Conservation (phyloP, 2,329 filamentous ascomycete species). For the Pseudonectria buxi region DNA sequence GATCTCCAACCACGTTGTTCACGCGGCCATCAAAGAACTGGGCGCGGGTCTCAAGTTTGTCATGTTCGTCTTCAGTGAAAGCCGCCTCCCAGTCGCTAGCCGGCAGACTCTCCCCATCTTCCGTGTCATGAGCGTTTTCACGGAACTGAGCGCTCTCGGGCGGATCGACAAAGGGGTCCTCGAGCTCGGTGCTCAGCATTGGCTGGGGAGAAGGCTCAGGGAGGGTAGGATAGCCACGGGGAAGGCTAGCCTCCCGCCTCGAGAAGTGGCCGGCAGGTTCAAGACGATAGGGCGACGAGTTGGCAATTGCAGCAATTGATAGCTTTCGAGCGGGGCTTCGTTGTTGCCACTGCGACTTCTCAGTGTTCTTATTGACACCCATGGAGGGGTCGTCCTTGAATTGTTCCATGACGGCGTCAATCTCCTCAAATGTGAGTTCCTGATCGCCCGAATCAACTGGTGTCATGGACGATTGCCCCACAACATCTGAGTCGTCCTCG, state of each 20-base stretch:
- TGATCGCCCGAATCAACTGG: conserved; percentile 15
- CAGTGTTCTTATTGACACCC: conserved; percentile 59
- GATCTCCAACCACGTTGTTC: conserved; percentile 72
- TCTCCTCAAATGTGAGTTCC: conserved; percentile 66
- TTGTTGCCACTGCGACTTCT: conserved; percentile 37
- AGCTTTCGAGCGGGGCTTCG: conserved; percentile 16
- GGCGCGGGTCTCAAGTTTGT: conserved; percentile 73
- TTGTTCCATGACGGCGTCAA: conserved; percentile 87
- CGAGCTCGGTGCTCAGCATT: conserved; percentile 48
- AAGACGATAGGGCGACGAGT: conserved; percentile 47
- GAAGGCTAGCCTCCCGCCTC: conserved; percentile 68
- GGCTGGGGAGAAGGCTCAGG: conserved; percentile 41
- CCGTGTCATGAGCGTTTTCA: conserved; percentile 42
- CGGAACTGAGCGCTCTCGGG: conserved; percentile 41
- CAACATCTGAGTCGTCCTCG: conserved; percentile 11
- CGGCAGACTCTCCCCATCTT: conserved; percentile 47
- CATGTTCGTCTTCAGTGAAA: conserved; percentile 74
- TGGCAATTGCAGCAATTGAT: conserved; percentile 22
- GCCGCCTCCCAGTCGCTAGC: conserved; percentile 90
- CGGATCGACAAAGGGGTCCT: conserved; percentile 56
- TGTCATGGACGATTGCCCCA: conserved; percentile 8
- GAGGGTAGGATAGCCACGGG: conserved; percentile 45
- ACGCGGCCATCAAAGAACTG: conserved; percentile 89
- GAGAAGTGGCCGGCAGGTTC: conserved; percentile 45
- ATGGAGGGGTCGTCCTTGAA: conserved; percentile 66